These are phyloP conservation scores for Phytophthora sp. DNA, from an alignment of 352 stramenopile species.

Conservation along the genomic window DNA sequence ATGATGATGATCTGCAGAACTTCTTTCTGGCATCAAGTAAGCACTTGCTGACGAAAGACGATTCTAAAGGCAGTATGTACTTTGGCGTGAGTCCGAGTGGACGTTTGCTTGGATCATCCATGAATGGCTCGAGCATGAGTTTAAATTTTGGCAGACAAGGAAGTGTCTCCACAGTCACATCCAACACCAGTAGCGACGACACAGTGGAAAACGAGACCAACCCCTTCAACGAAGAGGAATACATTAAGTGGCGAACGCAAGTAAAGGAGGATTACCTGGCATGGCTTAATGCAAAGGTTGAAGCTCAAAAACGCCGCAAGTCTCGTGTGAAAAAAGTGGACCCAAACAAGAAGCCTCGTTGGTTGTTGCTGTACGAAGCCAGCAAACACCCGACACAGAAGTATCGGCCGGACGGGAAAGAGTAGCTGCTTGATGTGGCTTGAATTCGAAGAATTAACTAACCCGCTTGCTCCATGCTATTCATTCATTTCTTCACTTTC, in stretches of 20 bases:
- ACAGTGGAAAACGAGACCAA: not conserved
- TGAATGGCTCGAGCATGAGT: constrained; percentile 24
- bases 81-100: constrained; percentile 27
- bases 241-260: constrained; percentile 69
- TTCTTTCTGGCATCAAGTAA: constrained; percentile 54
- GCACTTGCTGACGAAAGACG: constrained; percentile 37
- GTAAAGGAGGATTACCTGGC: constrained; percentile 79
- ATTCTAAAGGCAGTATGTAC: constrained; percentile 42
- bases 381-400: constrained; percentile 46
- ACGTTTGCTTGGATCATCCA: constrained; percentile 23
- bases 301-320: constrained; percentile 51
- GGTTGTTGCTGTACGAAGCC: constrained; percentile 73
- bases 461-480: constrained; percentile 2
- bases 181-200: constrained; percentile 11
- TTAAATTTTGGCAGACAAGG: constrained; percentile 21
- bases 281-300: constrained; percentile 72
- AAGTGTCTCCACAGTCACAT: constrained; percentile 13
- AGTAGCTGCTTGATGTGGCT: constrained; percentile 22
- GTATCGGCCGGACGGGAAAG: constrained; percentile 37
- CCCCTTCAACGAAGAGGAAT: constrained; percentile 64
- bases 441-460: constrained; percentile 19
- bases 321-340: constrained; percentile 52
- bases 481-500: constrained; percentile 27
- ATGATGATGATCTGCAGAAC: constrained; percentile 29
- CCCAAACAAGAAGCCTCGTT: constrained; percentile 65